Evolutionary conservation across 1,284 basidiomycete genomes (phyloP).

Genomic region (Fistulinella cinereoalba): DNA sequence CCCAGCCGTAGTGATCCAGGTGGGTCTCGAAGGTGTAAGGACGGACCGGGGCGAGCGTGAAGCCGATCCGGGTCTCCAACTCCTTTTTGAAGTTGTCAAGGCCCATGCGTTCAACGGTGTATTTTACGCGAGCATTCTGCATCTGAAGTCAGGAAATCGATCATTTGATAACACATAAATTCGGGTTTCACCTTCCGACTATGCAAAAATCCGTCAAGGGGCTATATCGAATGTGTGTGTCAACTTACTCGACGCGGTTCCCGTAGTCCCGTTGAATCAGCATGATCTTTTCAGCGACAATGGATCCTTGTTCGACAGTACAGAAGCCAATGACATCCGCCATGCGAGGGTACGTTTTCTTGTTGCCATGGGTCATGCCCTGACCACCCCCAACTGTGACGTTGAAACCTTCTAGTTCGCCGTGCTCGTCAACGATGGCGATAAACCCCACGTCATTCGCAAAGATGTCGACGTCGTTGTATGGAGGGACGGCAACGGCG

Average conservation of each 20-base stretch:
- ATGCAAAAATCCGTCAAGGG: neutral
- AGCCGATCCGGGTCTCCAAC: constrained; percentile 89
- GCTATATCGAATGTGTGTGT: neutral
- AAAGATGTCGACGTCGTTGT: constrained; percentile 96
- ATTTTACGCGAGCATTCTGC: constrained; percentile 90
- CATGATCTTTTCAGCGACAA: constrained; percentile 92
- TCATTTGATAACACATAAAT: no score
- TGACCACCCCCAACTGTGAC: constrained; percentile 93
- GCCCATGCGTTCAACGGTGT: constrained; percentile 96
- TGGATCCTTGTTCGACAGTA: constrained; percentile 80
- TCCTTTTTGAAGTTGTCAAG: constrained; percentile 83
- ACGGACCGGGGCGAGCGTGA: constrained; percentile 69
- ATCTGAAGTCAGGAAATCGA: constrained; percentile 10
- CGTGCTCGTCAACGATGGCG: constrained; percentile 76
- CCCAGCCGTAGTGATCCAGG: constrained; percentile 94
- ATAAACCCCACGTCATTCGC: constrained; percentile 97
- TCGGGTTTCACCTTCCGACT: constrained; percentile 49
- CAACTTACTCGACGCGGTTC: constrained; percentile 82
- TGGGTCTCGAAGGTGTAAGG: constrained; percentile 86
- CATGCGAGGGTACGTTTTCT: constrained; percentile 95
- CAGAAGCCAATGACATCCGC: constrained; percentile 93
- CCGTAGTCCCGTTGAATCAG: constrained; percentile 94
- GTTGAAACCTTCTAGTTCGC: constrained; percentile 84
- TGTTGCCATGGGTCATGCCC: constrained; percentile 99
- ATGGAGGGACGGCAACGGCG: constrained; percentile 93